These are phyloP conservation scores for Biancaea sappan DNA, from an alignment of 306 rosid species.

Conservation along the genomic window DNA sequence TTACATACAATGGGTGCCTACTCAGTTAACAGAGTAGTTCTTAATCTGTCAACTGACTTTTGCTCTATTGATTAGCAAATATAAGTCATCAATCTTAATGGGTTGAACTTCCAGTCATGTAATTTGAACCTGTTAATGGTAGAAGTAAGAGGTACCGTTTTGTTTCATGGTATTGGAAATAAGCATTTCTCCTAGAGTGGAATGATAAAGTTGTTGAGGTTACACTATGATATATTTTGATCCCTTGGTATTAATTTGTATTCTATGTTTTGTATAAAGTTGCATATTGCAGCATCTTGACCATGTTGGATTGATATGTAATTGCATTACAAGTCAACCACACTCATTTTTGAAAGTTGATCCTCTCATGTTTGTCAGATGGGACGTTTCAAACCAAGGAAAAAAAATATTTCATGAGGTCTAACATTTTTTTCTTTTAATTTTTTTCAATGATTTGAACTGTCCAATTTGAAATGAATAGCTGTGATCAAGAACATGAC, in stretches of 20 bases:
- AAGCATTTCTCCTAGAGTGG: background rate
- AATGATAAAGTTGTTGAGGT: background rate
- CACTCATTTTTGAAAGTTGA: too few relatives aligned
- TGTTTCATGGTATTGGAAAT: background rate
- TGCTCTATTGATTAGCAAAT: background rate
- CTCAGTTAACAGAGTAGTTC: background rate
- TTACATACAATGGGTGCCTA: background rate
- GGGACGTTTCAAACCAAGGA: too few relatives aligned
- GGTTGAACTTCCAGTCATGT: background rate
- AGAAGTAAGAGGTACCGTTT: slow-evolving; percentile 9
- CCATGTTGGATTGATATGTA: background rate
- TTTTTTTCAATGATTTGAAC: too few relatives aligned
- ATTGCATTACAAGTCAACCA: too few relatives aligned
- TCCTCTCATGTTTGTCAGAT: too few relatives aligned
- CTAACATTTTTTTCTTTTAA: too few relatives aligned
- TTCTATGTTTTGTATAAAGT: background rate
- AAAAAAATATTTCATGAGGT: too few relatives aligned
- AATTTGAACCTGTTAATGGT: slow-evolving; percentile 1
- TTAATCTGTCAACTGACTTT: background rate
- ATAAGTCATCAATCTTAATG: background rate
- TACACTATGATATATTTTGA: background rate
- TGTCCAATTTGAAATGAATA: too few relatives aligned
- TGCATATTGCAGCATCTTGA: slow-evolving; percentile 4
- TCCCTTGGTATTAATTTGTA: background rate
- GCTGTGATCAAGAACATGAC: too few relatives aligned